Percentiles rank a stretch among this genome's conserved stretches.
phyloP scores from a whole-genome alignment of 176 grass and related monocot species.

The Coix lacrymajobi region DNA sequence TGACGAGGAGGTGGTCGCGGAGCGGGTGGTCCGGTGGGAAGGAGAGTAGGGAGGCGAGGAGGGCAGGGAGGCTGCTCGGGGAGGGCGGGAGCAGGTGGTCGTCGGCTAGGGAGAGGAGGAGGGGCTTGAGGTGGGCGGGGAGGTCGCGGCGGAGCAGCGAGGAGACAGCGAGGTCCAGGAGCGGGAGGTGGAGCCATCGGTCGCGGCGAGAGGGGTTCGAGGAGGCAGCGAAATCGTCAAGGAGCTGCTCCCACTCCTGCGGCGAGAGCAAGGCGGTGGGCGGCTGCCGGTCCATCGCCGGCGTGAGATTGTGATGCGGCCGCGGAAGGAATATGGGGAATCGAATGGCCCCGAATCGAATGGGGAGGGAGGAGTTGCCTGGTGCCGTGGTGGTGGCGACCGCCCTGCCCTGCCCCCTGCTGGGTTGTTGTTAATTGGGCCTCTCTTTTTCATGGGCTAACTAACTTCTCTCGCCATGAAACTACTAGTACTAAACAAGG shows the following conservation, averaged over 20 bases:
- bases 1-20: constrained; percentile 59
- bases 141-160: constrained; percentile 84
- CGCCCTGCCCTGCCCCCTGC: no score
- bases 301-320: background rate
- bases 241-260: constrained; percentile 63
- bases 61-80: constrained; percentile 24
- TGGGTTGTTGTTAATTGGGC: background rate
- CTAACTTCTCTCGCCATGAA: no score
- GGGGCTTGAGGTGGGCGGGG: constrained; percentile 45
- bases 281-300: constrained; percentile 56
- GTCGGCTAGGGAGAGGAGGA: constrained; percentile 54
- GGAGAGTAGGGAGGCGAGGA: constrained; percentile 35
- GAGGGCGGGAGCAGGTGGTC: constrained; percentile 41
- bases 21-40: constrained; percentile 42
- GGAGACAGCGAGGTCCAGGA: constrained; percentile 68
- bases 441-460: background rate
- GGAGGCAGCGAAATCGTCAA: constrained; percentile 64
- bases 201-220: constrained; percentile 28
- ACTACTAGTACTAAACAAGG: no score
- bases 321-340: background rate
- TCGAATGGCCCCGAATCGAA: no score
- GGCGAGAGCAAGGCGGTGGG: constrained; percentile 39
- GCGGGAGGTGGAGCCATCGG: constrained; percentile 63
- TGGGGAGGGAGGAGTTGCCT: background rate
- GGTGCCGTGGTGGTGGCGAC: no score